These are phyloP conservation scores for Tarenaya hassleriana DNA, from an alignment of 345 rosid genomes.

Conservation along the genomic window DNA sequence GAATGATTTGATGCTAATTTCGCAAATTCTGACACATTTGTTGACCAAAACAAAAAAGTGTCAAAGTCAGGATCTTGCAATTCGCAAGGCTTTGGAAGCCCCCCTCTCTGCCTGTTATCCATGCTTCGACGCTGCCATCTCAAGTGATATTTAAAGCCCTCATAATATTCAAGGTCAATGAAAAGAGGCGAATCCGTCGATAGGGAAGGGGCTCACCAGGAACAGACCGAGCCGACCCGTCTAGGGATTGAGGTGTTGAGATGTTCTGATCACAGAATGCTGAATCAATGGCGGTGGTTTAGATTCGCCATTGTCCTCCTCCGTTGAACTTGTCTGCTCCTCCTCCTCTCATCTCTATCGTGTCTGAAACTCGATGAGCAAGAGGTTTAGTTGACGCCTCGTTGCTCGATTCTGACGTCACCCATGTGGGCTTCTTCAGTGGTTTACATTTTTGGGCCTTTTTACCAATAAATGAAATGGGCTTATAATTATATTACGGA, in stretches of 20 bases:
- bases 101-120: conserved; percentile 45
- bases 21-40: too few species aligned
- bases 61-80: too few species aligned
- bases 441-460: too few species aligned
- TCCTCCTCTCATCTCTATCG: too few species aligned
- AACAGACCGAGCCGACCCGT: conserved; percentile 44
- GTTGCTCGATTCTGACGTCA: too few species aligned
- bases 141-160: conserved; percentile 11
- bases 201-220: conserved; percentile 56
- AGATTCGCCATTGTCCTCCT: conserved; percentile 41
- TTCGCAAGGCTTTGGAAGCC: too few species aligned
- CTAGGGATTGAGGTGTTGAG: conserved; percentile 43
- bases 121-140: conserved; percentile 59
- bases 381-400: too few species aligned
- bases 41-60: too few species aligned
- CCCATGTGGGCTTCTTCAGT: too few species aligned
- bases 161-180: conserved; percentile 6
- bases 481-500: too few species aligned
- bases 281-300: conserved; percentile 59
- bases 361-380: too few species aligned
- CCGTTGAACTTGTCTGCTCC: background rate
- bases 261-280: conserved; percentile 57
- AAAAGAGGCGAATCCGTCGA: conserved; percentile 42
- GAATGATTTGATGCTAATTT: too few species aligned
- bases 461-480: background rate